A percentile compares a stretch with the other conserved stretches of the same genome.
Conservation (phyloP, 2,329 filamentous ascomycete species). For the Peltaster fructicola region DNA sequence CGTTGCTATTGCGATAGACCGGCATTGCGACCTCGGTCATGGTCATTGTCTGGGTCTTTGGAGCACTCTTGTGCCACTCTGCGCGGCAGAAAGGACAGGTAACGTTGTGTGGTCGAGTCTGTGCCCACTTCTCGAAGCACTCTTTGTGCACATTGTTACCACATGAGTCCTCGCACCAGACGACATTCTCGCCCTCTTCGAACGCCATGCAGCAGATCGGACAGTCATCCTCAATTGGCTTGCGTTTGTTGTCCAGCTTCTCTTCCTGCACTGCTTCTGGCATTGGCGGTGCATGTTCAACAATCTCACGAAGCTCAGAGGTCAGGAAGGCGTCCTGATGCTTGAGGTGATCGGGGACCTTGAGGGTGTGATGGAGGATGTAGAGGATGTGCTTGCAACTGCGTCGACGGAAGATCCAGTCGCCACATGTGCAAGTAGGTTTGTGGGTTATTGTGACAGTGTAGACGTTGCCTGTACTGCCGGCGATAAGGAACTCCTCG, state of each 20-base stretch:
- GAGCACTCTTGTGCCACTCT: constrained; percentile 10
- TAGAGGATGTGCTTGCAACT: constrained; percentile 47
- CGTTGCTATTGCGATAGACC: constrained; percentile 7
- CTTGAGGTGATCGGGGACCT: constrained; percentile 35
- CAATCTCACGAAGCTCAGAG: constrained; percentile 39
- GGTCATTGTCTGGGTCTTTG: constrained; percentile 6
- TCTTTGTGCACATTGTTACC: constrained; percentile 44
- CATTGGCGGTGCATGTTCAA: constrained; percentile 34
- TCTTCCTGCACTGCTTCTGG: constrained; percentile 20
- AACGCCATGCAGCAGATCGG: constrained; percentile 45
- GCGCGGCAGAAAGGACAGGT: constrained; percentile 18
- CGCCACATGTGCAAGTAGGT: constrained; percentile 21
- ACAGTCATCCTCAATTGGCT: constrained; percentile 43
- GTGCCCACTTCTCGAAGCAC: constrained; percentile 38
- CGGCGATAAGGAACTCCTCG: constrained; percentile 40
- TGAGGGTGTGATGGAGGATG: constrained; percentile 40
- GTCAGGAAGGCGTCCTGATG: constrained; percentile 45
- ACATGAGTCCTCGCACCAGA: constrained; percentile 43
- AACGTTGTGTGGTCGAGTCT: constrained; percentile 9
- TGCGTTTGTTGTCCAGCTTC: constrained; percentile 32
- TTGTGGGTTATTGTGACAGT: constrained; percentile 34
- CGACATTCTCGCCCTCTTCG: constrained; percentile 29
- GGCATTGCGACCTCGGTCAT: constrained; percentile 9
- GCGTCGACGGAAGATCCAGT: constrained; percentile 23
- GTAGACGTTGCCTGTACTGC: constrained; percentile 46